Evolutionary conservation across 2,329 filamentous ascomycete genomes (phyloP).

Genomic region (Epichloe sylvatica): DNA sequence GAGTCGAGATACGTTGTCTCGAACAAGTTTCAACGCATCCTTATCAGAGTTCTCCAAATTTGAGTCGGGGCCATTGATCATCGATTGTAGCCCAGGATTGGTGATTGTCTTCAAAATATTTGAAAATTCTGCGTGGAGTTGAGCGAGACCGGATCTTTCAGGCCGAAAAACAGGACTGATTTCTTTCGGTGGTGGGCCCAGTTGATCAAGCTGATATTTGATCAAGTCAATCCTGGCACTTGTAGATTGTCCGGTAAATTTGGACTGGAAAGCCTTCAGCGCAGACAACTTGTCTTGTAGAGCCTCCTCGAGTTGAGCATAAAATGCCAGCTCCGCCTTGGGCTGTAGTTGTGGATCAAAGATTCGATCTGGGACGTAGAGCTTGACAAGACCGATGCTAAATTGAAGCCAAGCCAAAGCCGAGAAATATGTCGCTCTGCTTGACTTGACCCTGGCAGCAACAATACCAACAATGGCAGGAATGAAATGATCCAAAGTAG

Average conservation of each 20-base stretch:
- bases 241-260: conserved; percentile 52
- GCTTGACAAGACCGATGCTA: conserved; percentile 55
- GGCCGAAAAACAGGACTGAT: conserved; percentile 60
- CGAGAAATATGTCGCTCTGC: conserved; percentile 18
- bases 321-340: conserved; percentile 49
- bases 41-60: conserved; percentile 9
- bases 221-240: conserved; percentile 54
- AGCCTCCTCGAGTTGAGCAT: conserved; percentile 38
- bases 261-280: conserved; percentile 49
- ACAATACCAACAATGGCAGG: conserved; percentile 32
- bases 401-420: conserved; percentile 61
- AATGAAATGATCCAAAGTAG: conserved; percentile 29
- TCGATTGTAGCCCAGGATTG: conserved; percentile 16
- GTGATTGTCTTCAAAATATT: conserved; percentile 57
- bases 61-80: conserved; percentile 9
- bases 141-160: conserved; percentile 47
- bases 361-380: conserved; percentile 75
- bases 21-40: conserved; percentile 34
- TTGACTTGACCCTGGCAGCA: conserved; percentile 9
- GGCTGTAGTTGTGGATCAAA: conserved; percentile 66
- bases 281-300: conserved; percentile 44
- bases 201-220: conserved; percentile 42
- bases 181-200: conserved; percentile 54
- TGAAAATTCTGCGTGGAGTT: conserved; percentile 71
- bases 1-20: conserved; percentile 50